Evolutionary conservation across 305 asterid species (phyloP), one percentile per base, ranked within the genome.

Genomic region (Withania somnifera): DNA sequence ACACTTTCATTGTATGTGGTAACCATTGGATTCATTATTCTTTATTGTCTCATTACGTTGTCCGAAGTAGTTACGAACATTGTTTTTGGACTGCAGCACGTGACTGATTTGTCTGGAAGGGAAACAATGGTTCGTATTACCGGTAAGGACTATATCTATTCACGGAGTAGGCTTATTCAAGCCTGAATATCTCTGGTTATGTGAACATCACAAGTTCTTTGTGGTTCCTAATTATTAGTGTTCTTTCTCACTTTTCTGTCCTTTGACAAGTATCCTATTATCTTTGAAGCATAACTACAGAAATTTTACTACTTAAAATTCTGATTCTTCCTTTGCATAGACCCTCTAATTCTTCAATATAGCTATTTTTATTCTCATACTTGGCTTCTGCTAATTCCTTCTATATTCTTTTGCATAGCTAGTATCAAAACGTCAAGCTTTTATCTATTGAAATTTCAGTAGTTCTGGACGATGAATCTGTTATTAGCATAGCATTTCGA

Each of bases 41-140:
- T 24, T 15, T 28, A 34, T 19, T 32, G 7, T 75, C 20, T 64
- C n/a, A 15, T 22, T 34, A 61, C 22, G 0, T 73, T 76, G 22
- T 8, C 45, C 50, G 32, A 7, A 45, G n/a, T 14, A 11, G 34
- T 67, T 83, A 30, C 7, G n/a, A 14, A 54, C 20, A 5, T 50
- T 24, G 10, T 52, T 63, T 45, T 17, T 57, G 58, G 26, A 8
- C 4, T 42, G 53, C 42, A 92, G 97, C 97, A 92, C 51, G 97
- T 92, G 38, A 92, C 97, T 40, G 97, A 92, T 85, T 85, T 92
- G 71, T 92, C 97, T 45, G 97, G 97, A 47, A 83, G 95, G 81
- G 97, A 92, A 88, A 92, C 97, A 11, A 78, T 92, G 90, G 97
- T 92, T 78, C 97, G 97, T 61, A 91, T 92, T 68, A 92, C 94